These are phyloP conservation scores for Cochlearia excelsa DNA, from an alignment of 345 rosid genomes.

Conservation along the genomic window DNA sequence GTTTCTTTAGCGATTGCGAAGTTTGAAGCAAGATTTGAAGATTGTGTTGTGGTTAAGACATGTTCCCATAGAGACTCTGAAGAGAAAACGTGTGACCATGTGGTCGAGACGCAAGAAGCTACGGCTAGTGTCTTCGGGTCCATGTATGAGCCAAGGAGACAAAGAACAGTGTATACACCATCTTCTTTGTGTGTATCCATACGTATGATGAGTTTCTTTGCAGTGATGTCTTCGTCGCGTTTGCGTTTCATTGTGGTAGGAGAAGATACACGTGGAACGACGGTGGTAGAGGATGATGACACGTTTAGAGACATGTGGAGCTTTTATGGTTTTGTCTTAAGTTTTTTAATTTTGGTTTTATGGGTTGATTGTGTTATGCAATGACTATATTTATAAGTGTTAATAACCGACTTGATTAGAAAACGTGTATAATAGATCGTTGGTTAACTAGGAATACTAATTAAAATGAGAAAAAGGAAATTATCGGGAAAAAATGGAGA, in stretches of 20 bases:
- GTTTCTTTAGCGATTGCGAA: not conserved
- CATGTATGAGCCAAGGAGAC: not conserved
- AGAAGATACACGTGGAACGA: not conserved
- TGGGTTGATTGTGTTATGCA: too few relatives aligned
- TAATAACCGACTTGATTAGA: too few relatives aligned
- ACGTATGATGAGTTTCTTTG: not conserved
- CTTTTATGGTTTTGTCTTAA: not conserved
- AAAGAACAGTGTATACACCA: not conserved
- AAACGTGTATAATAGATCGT: too few relatives aligned
- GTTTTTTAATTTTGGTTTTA: too few relatives aligned
- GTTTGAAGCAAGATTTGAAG: not conserved
- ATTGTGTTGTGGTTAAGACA: not conserved
- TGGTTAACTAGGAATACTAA: too few relatives aligned
- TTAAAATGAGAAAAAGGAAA: too few relatives aligned
- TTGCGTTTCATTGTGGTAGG: not conserved
- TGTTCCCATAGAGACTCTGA: not conserved
- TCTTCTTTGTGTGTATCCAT: not conserved
- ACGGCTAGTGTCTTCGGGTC: not conserved
- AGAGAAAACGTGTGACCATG: not conserved
- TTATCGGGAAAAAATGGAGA: too few relatives aligned
- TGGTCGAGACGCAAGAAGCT: not conserved
- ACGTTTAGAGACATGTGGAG: not conserved
- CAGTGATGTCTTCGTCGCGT: not conserved
- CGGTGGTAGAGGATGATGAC: not conserved
- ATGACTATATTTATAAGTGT: too few relatives aligned